A percentile compares a stretch with the other conserved stretches of the same genome.
phyloP scores from a whole-genome alignment of 179 eudicot genomes.

The Silene vulgaris region DNA sequence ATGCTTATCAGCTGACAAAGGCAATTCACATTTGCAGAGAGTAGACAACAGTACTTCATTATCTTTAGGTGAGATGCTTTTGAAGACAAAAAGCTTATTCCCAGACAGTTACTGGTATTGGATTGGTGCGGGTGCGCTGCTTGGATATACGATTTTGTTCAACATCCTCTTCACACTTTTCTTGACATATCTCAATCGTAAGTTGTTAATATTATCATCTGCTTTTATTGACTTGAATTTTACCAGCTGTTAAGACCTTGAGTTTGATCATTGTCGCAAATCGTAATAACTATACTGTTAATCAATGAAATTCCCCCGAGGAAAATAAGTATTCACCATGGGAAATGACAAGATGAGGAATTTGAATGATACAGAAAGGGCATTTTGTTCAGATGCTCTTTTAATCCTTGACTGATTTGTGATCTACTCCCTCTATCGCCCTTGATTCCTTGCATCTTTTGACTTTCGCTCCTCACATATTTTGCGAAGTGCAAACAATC shows the following conservation, averaged over 20 bases:
- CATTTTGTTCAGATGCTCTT: background rate
- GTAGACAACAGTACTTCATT: constrained; percentile 47
- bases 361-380: background rate
- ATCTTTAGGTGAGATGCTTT: constrained; percentile 61
- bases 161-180: constrained; percentile 69
- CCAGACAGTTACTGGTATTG: constrained; percentile 82
- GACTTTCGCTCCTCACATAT: background rate
- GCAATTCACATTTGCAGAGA: constrained; percentile 37
- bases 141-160: constrained; percentile 66
- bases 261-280: background rate
- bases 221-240: background rate
- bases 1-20: constrained; percentile 11
- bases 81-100: constrained; percentile 71
- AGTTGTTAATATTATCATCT: constrained; percentile 29
- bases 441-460: constrained; percentile 3
- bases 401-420: background rate
- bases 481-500: background rate
- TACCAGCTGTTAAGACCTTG: background rate
- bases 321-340: background rate
- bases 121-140: constrained; percentile 87
- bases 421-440: background rate
- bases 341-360: background rate
- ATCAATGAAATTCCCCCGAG: background rate
- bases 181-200: constrained; percentile 83
- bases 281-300: background rate